These are phyloP conservation scores for Cryphonectria radicalis DNA, from an alignment of 2,329 filamentous ascomycete species.

Conservation along the genomic window DNA sequence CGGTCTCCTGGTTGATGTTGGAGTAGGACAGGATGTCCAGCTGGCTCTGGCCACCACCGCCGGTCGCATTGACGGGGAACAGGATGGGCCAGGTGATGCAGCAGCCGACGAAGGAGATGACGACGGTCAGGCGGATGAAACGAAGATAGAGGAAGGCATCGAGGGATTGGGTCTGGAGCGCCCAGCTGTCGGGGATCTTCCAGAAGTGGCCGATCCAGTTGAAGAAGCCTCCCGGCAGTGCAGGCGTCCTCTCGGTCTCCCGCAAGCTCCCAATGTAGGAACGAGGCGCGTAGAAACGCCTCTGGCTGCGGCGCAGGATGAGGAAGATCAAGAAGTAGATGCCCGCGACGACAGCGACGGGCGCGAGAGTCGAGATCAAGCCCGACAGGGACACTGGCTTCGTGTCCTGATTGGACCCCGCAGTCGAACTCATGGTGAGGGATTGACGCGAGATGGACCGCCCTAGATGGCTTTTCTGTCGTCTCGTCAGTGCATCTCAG, in stretches of 20 bases:
- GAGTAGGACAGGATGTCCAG: slow-evolving; percentile 80
- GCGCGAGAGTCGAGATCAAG: slow-evolving; percentile 48
- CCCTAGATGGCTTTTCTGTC: not conserved
- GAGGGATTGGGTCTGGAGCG: slow-evolving; percentile 41
- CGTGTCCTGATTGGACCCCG: not conserved
- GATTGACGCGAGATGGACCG: not conserved
- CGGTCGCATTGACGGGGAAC: slow-evolving; percentile 85
- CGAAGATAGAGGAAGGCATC: slow-evolving; percentile 30
- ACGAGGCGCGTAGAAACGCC: slow-evolving; percentile 54
- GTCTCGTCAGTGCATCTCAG: not conserved
- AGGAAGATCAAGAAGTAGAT: slow-evolving; percentile 51
- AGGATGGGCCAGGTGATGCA: slow-evolving; percentile 86
- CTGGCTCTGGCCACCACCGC: slow-evolving; percentile 65
- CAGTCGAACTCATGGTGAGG: slow-evolving; percentile 6
- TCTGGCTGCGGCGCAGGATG: slow-evolving; percentile 48
- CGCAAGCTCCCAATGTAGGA: slow-evolving; percentile 54
- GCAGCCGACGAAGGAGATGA: slow-evolving; percentile 78
- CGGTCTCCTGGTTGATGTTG: slow-evolving; percentile 64
- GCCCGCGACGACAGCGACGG: slow-evolving; percentile 43
- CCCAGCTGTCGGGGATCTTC: slow-evolving; percentile 73
- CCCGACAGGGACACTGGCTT: slow-evolving; percentile 34
- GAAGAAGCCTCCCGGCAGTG: slow-evolving; percentile 63
- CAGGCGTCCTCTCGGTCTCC: slow-evolving; percentile 59
- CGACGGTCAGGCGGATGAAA: slow-evolving; percentile 29
- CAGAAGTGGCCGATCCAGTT: slow-evolving; percentile 73